These are phyloP conservation scores for Tetrastigma voinierianum DNA, from an alignment of 164 flowering plant genomes.

Conservation along the genomic window DNA sequence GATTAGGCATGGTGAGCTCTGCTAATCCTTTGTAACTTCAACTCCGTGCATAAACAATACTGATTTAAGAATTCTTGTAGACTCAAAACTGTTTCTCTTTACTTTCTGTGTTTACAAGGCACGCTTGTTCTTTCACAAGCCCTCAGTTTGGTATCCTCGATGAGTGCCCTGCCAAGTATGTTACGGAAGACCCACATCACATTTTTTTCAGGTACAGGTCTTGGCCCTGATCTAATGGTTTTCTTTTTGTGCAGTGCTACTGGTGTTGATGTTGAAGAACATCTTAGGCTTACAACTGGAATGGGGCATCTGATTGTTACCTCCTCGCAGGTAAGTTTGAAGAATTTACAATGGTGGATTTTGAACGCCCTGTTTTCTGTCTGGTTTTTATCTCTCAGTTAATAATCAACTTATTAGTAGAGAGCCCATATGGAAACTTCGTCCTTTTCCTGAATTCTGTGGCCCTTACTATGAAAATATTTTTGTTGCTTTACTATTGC, in stretches of 20 bases:
- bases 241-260: conserved; percentile 66
- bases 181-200: conserved; percentile 2
- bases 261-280: conserved; percentile 98
- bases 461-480: not conserved
- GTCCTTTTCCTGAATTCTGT: not conserved
- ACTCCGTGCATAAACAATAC: not conserved
- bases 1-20: conserved; percentile 90
- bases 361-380: not conserved
- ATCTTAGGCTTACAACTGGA: conserved; percentile 69
- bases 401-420: no score
- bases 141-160: conserved; percentile 93
- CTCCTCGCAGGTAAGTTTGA: conserved; percentile 78
- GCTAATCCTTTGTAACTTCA: not conserved
- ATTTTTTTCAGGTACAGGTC: not conserved
- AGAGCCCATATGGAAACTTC: no score
- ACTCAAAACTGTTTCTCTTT: conserved; percentile 2
- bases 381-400: no score
- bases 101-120: conserved; percentile 51
- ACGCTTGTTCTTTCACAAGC: conserved; percentile 93
- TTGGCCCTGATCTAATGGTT: not conserved
- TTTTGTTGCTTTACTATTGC: conserved; percentile 17
- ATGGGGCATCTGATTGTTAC: conserved; percentile 89
- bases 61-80: not conserved
- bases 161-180: conserved; percentile 99
- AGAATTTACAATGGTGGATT: not conserved